Percentiles rank a stretch among this genome's conserved stretches.
Evolutionary conservation across 768 basidiomycete species (phyloP).

Genomic region (Trametes sanguinea): DNA sequence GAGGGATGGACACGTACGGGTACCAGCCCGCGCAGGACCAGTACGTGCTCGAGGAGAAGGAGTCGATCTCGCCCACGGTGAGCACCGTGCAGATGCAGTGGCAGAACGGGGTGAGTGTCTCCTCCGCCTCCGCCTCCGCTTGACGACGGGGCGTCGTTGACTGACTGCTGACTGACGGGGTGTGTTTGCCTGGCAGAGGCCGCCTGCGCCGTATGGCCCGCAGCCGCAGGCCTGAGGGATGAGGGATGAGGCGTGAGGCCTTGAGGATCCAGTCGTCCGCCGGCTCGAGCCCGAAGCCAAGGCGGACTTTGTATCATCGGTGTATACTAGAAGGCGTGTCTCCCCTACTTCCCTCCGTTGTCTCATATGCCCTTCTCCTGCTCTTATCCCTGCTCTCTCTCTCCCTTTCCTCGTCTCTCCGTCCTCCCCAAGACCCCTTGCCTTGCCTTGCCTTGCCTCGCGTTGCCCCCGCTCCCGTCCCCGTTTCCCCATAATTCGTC

Average conservation of each 20-base stretch:
- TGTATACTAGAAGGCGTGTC: background rate
- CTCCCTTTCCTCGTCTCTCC: no score
- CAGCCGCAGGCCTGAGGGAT: constrained; percentile 3
- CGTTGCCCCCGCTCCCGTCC: no score
- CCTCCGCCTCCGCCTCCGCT: background rate
- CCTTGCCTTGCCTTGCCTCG: no score
- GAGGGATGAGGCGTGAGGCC: background rate
- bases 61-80: constrained; percentile 27
- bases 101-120: constrained; percentile 17
- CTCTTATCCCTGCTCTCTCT: no score
- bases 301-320: background rate
- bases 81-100: constrained; percentile 32
- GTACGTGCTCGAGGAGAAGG: constrained; percentile 72
- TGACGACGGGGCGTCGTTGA: background rate
- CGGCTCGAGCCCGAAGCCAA: no score
- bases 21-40: constrained; percentile 60
- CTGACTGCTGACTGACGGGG: background rate
- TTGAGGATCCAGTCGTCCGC: no score
- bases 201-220: constrained; percentile 5
- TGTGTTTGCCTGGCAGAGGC: background rate
- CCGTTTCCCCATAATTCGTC: no score
- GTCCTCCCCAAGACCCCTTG: no score
- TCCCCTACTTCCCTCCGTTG: no score
- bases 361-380: no score
- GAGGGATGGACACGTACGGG: constrained; percentile 46